Evolutionary conservation across 23 red algal genomes (phyloP), one percentile per base, ranked within the genome.

Genomic region (Gracilaria vermiculophylla): DNA sequence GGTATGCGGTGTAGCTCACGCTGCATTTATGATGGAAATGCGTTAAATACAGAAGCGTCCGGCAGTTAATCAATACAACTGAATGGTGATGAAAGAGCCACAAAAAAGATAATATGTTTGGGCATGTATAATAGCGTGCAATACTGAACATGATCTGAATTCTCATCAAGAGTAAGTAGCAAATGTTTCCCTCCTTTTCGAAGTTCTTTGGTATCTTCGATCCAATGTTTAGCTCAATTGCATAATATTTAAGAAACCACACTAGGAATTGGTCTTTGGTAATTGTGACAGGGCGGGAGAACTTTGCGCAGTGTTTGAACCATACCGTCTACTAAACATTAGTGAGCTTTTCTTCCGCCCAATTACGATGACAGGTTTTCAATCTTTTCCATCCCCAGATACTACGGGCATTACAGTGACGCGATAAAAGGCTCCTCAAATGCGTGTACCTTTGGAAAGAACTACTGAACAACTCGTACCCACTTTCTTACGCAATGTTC

Each of bases 371-470:
- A 53, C 53, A 64, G 80, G 54, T 69, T 42, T 83, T 1, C 62
- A 83, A 24, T 24, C 80, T 15, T 16, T 27, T 20, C 80, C 80
- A 44, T 21, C 40, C n/a, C 56, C 80, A 19, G 57, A 69, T 20
- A 83, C 17, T 27, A 83, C 62, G 12, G 34, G 25, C 80, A 66
- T 83, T 19, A 83, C 44, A 8, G 80, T 69, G 20, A 69, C 80
- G 40, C 5, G 80, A 28, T 83, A 54, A 29, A 61, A 53, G 1
- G 23, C 32, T 0, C 62, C 80, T 69, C 67, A 67, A n/a, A 39
- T 60, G 5, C 7, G 31, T 34, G 28, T 45, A 10, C 24, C 25
- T 27, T 42, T 69, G 16, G n/a, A n/a, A n/a, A n/a, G 16, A 2
- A 40, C 31, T 2, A n/a, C n/a, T n/a, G n/a, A n/a, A n/a, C n/a